Percentiles rank a stretch among this genome's conserved stretches.
Evolutionary conservation across 371 early-diverging fungal genomes (phyloP).

Genomic region (Syncephalastrum contaminatum): DNA sequence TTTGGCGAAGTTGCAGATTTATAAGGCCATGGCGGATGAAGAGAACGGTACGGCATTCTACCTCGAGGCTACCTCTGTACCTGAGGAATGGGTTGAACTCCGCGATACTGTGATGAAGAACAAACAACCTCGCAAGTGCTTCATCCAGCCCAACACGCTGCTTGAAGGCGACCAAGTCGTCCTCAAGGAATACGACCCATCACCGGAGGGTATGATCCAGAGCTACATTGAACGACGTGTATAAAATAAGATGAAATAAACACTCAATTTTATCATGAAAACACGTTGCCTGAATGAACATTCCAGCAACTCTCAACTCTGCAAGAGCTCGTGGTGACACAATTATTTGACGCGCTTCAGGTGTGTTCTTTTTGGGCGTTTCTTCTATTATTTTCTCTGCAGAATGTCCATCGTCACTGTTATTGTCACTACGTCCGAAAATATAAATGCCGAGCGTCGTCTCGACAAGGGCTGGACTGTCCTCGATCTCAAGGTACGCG

Average conservation of each 20-base stretch:
- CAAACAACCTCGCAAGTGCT: slow-evolving; percentile 59
- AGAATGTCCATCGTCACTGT: slow-evolving; percentile 70
- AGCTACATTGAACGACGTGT: slow-evolving; percentile 54
- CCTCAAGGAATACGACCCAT: slow-evolving; percentile 57
- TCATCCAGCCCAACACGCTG: slow-evolving; percentile 56
- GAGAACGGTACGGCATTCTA: slow-evolving; percentile 48
- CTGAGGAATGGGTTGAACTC: slow-evolving; percentile 45
- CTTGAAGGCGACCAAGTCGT: slow-evolving; percentile 37
- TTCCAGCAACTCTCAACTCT: too few species aligned
- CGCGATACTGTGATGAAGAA: slow-evolving; percentile 54
- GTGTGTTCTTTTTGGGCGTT: background rate
- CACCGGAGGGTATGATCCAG: slow-evolving; percentile 58
- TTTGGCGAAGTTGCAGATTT: slow-evolving; percentile 54
- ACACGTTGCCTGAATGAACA: background rate
- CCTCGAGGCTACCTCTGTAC: slow-evolving; percentile 49
- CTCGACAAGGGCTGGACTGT: slow-evolving; percentile 79
- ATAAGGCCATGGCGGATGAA: slow-evolving; percentile 61
- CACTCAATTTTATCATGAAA: background rate
- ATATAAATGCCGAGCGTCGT: slow-evolving; percentile 72
- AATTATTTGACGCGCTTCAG: too few species aligned
- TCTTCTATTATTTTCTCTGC: background rate
- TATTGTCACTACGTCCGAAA: slow-evolving; percentile 68
- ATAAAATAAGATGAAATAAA: slow-evolving; percentile 19
- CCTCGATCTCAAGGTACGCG: slow-evolving; percentile 66
- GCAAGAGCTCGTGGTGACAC: too few species aligned